These are phyloP conservation scores for Dendrocalamus sinicus DNA, from an alignment of 176 grass and related monocot species.

Conservation along the genomic window DNA sequence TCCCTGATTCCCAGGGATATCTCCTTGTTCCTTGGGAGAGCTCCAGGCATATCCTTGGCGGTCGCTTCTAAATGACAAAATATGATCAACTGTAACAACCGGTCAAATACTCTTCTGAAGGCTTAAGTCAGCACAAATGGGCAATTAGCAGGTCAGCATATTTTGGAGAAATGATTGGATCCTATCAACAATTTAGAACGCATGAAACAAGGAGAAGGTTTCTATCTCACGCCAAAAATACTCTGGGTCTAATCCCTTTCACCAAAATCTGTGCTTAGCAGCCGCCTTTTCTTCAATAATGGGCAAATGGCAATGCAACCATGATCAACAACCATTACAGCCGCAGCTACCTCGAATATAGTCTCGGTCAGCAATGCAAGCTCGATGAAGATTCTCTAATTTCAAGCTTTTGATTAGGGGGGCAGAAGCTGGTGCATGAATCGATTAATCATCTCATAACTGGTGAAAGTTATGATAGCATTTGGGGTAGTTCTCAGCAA, in stretches of 20 bases:
- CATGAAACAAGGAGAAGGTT: neutral
- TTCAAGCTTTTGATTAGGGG: constrained; percentile 10
- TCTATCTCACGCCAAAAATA: constrained; percentile 11
- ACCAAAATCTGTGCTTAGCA: constrained; percentile 46
- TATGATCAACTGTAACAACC: neutral
- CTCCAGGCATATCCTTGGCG: neutral
- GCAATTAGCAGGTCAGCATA: constrained; percentile 3
- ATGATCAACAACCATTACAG: constrained; percentile 9
- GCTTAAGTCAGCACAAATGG: neutral
- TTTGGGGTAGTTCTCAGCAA: constrained; percentile 83
- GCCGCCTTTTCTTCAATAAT: constrained; percentile 18
- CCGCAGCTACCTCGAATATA: neutral
- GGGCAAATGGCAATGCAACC: constrained; percentile 32
- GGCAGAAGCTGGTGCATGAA: constrained; percentile 58
- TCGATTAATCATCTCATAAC: constrained; percentile 84
- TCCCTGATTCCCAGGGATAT: neutral
- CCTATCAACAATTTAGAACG: constrained; percentile 19
- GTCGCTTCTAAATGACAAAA: neutral
- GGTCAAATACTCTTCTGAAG: neutral
- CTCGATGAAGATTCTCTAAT: neutral
- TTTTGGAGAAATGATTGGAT: neutral
- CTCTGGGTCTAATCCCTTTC: neutral
- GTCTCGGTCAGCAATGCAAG: neutral
- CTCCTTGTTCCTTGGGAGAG: neutral
- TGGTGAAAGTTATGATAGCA: constrained; percentile 85